These are phyloP conservation scores for Parachlorella kessleri DNA, from an alignment of 139 green algal genomes.

Conservation along the genomic window DNA sequence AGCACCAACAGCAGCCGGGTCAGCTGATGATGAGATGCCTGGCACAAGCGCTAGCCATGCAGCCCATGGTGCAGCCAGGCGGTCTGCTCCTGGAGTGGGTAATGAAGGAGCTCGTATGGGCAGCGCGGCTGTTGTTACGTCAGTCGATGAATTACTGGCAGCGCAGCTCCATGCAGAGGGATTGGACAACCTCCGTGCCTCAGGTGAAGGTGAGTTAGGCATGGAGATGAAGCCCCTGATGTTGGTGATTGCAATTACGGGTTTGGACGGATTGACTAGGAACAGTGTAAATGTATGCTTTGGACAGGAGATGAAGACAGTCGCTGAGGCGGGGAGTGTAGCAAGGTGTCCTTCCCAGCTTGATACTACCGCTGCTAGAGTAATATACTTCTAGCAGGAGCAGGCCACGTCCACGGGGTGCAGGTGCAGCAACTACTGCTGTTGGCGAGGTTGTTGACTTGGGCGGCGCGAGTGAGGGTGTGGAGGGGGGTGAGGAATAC, in stretches of 20 bases:
- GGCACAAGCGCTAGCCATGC: too few species aligned
- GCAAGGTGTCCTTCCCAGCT: too few species aligned
- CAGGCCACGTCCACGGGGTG: too few species aligned
- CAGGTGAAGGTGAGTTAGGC: neutral
- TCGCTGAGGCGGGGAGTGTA: neutral
- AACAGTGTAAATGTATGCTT: too few species aligned
- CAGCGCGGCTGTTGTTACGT: neutral
- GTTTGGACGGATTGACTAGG: too few species aligned
- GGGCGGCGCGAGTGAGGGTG: neutral
- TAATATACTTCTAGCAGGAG: too few species aligned
- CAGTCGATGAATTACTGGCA: slow-evolving; percentile 36
- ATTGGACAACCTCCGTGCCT: neutral
- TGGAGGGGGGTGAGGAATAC: slow-evolving; percentile 36
- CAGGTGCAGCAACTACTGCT: slow-evolving; percentile 3
- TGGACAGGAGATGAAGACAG: slow-evolving; percentile 2
- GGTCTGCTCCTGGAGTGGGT: neutral
- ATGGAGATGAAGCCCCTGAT: neutral
- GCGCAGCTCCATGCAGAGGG: slow-evolving; percentile 20
- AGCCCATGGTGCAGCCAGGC: too few species aligned
- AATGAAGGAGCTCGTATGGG: neutral
- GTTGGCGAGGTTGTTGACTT: neutral
- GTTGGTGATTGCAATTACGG: too few species aligned
- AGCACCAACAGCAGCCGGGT: neutral
- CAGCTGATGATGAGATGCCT: neutral
- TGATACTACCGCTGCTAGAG: too few species aligned